These are phyloP conservation scores for Skeletonema grethae DNA, from an alignment of 108 stramenopile species.

Conservation along the genomic window DNA sequence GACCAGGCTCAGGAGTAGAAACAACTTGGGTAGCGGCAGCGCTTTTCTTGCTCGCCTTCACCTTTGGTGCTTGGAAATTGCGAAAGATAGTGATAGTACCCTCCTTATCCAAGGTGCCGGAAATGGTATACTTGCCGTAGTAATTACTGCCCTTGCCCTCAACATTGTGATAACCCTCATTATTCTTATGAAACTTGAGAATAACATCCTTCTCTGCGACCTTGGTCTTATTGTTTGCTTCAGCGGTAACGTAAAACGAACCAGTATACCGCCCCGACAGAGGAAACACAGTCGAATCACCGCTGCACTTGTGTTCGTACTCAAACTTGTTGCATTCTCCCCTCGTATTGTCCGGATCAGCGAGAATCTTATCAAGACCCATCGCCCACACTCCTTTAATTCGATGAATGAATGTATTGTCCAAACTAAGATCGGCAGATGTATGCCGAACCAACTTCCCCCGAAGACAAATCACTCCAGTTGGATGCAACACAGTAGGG, in stretches of 20 bases:
- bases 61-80: constrained; percentile 58
- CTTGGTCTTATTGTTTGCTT: constrained; percentile 54
- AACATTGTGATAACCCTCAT: constrained; percentile 80
- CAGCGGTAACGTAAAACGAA: constrained; percentile 70
- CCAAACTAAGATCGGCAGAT: constrained; percentile 55
- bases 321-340: constrained; percentile 80
- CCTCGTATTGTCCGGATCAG: constrained; percentile 64
- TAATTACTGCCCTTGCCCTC: constrained; percentile 82
- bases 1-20: constrained; percentile 53
- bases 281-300: constrained; percentile 59
- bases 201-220: constrained; percentile 75
- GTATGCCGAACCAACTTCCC: constrained; percentile 71
- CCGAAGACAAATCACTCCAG: constrained; percentile 68
- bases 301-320: constrained; percentile 79
- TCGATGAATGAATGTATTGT: constrained; percentile 63
- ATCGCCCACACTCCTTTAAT: constrained; percentile 80
- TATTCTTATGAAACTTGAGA: constrained; percentile 77
- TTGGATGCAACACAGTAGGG: constrained; percentile 61
- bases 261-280: constrained; percentile 82
- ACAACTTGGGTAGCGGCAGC: constrained; percentile 9
- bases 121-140: constrained; percentile 86
- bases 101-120: constrained; percentile 75
- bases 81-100: constrained; percentile 80
- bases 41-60: constrained; percentile 14
- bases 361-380: constrained; percentile 68